Percentiles rank a stretch among this genome's conserved stretches.
Conservation (phyloP, 192 early-diverging fungal genomes). For the Gaertneriomyces sp. region DNA sequence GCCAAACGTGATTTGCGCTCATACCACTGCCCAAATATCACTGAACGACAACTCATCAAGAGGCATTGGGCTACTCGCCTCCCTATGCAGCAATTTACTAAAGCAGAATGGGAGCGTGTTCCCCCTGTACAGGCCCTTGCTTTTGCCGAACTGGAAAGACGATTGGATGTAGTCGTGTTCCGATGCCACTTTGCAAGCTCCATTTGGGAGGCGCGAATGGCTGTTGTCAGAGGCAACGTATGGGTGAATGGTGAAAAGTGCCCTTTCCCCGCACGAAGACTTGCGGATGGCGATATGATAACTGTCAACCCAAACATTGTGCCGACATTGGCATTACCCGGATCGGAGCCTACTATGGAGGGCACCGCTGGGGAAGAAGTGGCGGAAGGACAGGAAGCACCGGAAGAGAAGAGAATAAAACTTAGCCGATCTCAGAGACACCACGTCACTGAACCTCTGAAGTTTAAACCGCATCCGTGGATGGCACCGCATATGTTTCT, state of each 20-base stretch:
- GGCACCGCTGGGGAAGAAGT: slow-evolving; percentile 10
- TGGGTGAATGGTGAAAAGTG: slow-evolving; percentile 87
- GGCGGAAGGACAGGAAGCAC: neutral
- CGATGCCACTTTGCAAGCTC: slow-evolving; percentile 84
- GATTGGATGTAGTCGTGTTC: slow-evolving; percentile 92
- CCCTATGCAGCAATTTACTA: slow-evolving; percentile 34
- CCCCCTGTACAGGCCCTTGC: slow-evolving; percentile 62
- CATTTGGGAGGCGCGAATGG: slow-evolving; percentile 78
- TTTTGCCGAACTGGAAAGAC: slow-evolving; percentile 84
- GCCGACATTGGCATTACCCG: slow-evolving; percentile 31
- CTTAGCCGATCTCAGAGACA: too few species aligned
- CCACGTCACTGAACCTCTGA: too few species aligned
- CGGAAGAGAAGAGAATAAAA: neutral
- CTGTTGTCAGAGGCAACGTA: slow-evolving; percentile 83
- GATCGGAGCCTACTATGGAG: neutral
- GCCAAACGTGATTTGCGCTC: slow-evolving; percentile 88
- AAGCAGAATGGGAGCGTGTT: slow-evolving; percentile 31
- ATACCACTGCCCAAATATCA: slow-evolving; percentile 91
- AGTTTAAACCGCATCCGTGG: slow-evolving; percentile 58
- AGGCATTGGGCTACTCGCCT: slow-evolving; percentile 41
- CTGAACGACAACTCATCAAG: slow-evolving; percentile 68
- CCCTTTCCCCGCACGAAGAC: slow-evolving; percentile 71
- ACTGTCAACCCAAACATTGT: slow-evolving; percentile 75
- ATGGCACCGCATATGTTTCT: slow-evolving; percentile 90
- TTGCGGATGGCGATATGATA: slow-evolving; percentile 87